Conservation (phyloP, 2,329 filamentous ascomycete species). For the Pestalotiopsis sp. region DNA sequence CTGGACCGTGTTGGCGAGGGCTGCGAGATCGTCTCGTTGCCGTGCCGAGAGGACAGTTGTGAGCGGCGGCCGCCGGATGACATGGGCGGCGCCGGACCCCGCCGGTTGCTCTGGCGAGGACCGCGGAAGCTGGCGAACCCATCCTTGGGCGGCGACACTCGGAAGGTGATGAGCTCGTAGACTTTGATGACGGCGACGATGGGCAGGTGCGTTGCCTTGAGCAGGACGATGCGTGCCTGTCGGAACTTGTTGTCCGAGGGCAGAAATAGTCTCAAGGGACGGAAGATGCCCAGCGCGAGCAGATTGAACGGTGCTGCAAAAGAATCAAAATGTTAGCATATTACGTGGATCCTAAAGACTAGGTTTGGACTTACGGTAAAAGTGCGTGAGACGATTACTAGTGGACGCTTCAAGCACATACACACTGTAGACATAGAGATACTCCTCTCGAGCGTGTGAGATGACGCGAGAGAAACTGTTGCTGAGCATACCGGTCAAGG, state of each 20-base stretch:
- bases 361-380: constrained; percentile 48
- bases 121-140: constrained; percentile 53
- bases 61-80: constrained; percentile 23
- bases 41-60: constrained; percentile 21
- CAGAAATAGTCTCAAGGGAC: constrained; percentile 71
- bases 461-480: constrained; percentile 72
- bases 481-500: constrained; percentile 75
- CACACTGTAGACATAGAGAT: constrained; percentile 73
- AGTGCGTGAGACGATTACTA: constrained; percentile 69
- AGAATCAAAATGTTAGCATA: neutral
- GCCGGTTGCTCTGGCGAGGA: constrained; percentile 32
- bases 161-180: constrained; percentile 60
- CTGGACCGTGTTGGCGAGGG: constrained; percentile 21
- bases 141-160: constrained; percentile 34
- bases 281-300: constrained; percentile 69
- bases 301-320: constrained; percentile 66
- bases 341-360: neutral
- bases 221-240: constrained; percentile 59
- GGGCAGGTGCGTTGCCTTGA: constrained; percentile 66
- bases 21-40: constrained; percentile 22
- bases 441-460: constrained; percentile 70
- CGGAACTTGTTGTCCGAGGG: constrained; percentile 66
- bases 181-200: constrained; percentile 69
- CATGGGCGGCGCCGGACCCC: constrained; percentile 22
- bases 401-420: constrained; percentile 69